phyloP scores from a whole-genome alignment of 2,329 filamentous ascomycete genomes.

The Clarireedia hainanense region DNA sequence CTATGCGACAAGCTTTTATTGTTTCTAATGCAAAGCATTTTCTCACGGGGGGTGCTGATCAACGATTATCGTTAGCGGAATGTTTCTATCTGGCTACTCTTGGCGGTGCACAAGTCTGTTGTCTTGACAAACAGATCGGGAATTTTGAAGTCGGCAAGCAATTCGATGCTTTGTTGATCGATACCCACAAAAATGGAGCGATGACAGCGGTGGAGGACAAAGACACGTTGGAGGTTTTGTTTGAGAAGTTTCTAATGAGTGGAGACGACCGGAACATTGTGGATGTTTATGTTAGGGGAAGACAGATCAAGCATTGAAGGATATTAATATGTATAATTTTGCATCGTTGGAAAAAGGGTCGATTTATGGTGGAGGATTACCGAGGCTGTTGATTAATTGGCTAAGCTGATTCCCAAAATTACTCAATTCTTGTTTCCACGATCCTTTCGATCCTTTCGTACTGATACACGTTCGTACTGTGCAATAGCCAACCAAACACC shows the following conservation, averaged over 20 bases:
- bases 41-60: constrained; percentile 30
- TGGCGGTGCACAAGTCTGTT: constrained; percentile 37
- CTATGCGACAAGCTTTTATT: constrained; percentile 47
- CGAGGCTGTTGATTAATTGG: too few relatives aligned
- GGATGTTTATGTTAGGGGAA: constrained; percentile 78
- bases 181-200: constrained; percentile 53
- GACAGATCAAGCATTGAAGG: constrained; percentile 9
- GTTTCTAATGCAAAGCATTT: constrained; percentile 42
- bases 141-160: constrained; percentile 77
- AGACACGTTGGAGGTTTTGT: constrained; percentile 13
- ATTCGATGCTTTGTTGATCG: constrained; percentile 83
- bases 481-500: too few relatives aligned
- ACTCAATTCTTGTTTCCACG: too few relatives aligned
- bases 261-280: constrained; percentile 85
- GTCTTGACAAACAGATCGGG: constrained; percentile 62
- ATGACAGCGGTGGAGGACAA: constrained; percentile 10
- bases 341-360: background rate
- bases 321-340: background rate
- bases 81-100: constrained; percentile 43
- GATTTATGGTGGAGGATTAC: background rate
- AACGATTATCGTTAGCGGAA: constrained; percentile 19
- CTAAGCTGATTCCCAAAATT: too few relatives aligned
- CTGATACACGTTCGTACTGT: too few relatives aligned
- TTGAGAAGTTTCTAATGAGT: constrained; percentile 87
- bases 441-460: too few relatives aligned